Conservation (phyloP, 148 eudicot species). For the Arbutus unedo region DNA sequence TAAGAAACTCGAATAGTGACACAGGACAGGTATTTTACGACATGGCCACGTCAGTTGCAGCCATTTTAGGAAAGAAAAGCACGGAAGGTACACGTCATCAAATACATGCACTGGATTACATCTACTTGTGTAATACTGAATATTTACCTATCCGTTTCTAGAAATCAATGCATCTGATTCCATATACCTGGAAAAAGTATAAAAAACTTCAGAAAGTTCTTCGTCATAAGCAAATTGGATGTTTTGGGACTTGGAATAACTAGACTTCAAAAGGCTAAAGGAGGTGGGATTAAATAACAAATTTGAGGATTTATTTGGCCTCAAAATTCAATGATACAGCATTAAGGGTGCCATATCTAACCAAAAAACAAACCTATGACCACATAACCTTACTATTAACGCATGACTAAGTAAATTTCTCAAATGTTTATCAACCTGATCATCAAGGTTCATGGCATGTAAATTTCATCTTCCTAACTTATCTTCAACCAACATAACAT, state of each 20-base stretch:
- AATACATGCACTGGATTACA: no score
- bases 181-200: not conserved
- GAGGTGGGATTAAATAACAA: not conserved
- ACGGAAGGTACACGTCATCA: no score
- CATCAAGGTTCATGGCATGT: constrained; percentile 5
- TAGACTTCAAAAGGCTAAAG: not conserved
- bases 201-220: not conserved
- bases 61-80: no score
- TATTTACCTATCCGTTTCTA: not conserved
- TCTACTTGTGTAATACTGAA: not conserved
- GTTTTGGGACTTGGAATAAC: not conserved
- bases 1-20: not conserved
- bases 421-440: not conserved
- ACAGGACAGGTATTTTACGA: not conserved
- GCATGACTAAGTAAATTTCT: not conserved
- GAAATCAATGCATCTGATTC: not conserved
- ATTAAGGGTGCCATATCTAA: not conserved
- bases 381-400: not conserved
- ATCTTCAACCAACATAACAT: constrained; percentile 11
- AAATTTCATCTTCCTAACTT: not conserved
- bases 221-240: not conserved
- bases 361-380: not conserved
- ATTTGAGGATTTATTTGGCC: not conserved
- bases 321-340: not conserved
- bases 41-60: not conserved